Percentiles rank a stretch among this genome's conserved stretches.
Evolutionary conservation across 2,329 filamentous ascomycete species (phyloP).

Genomic region (Helminthosporium solani): DNA sequence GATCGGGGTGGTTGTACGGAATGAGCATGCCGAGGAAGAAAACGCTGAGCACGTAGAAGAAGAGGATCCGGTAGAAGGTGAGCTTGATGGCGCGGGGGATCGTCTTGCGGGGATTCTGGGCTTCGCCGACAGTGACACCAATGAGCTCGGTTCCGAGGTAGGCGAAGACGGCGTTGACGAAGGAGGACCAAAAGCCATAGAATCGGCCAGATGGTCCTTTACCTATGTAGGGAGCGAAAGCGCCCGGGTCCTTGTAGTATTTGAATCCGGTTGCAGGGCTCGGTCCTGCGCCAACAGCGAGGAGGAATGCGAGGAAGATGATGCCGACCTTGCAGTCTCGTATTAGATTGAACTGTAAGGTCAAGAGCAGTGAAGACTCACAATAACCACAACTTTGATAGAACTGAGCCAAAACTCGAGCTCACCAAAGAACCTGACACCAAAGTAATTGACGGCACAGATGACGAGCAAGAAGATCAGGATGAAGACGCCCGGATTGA

Average conservation of each 20-base stretch:
- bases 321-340: conserved; percentile 37
- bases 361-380: conserved; percentile 7
- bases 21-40: conserved; percentile 76
- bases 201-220: conserved; percentile 43
- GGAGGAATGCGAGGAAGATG: conserved; percentile 47
- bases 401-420: conserved; percentile 53
- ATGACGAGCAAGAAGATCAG: conserved; percentile 55
- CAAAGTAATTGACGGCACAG: conserved; percentile 50
- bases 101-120: conserved; percentile 74
- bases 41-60: conserved; percentile 76
- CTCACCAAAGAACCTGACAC: conserved; percentile 59
- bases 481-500: conserved; percentile 81
- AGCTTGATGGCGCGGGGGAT: conserved; percentile 77
- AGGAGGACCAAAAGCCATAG: conserved; percentile 61
- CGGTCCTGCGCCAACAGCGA: conserved; percentile 48
- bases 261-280: conserved; percentile 46
- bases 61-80: conserved; percentile 77
- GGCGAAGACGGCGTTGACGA: conserved; percentile 76
- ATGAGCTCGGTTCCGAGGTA: conserved; percentile 70
- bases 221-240: conserved; percentile 45
- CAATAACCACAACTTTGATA: conserved; percentile 49
- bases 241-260: conserved; percentile 48
- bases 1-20: conserved; percentile 64
- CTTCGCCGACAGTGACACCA: conserved; percentile 76
- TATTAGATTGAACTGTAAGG: background rate